These are phyloP conservation scores for Corylus heterophylla DNA, from an alignment of 306 rosid genomes.

Conservation along the genomic window DNA sequence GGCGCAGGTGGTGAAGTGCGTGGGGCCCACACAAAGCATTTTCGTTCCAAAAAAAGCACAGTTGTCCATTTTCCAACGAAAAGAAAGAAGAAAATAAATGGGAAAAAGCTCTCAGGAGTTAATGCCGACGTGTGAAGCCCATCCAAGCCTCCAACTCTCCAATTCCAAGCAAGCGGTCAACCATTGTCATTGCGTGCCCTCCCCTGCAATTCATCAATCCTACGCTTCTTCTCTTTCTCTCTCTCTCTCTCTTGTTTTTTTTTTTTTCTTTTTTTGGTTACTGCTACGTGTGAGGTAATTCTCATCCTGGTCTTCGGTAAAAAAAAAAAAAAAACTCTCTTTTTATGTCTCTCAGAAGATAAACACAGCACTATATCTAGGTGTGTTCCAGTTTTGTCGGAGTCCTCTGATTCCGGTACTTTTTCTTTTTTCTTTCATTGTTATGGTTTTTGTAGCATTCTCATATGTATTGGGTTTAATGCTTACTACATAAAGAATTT, in stretches of 20 bases:
- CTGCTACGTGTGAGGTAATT: slow-evolving; percentile 3
- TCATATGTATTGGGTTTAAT: neutral
- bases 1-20: no score
- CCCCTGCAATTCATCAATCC: no score
- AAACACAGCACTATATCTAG: slow-evolving; percentile 2
- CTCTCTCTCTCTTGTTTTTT: neutral
- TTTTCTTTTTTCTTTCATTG: neutral
- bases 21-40: no score
- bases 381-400: neutral
- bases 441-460: neutral
- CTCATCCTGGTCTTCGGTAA: neutral
- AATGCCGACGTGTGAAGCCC: no score
- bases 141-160: no score
- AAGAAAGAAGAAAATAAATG: no score
- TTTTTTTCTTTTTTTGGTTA: neutral
- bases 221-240: neutral
- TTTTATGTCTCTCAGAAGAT: neutral
- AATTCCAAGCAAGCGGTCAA: no score
- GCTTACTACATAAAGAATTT: slow-evolving; percentile 18
- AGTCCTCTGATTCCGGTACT: neutral
- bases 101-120: no score
- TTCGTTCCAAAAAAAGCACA: no score
- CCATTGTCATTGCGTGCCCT: no score
- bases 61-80: no score
- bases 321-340: no score